A percentile compares a stretch with the other conserved stretches of the same genome.
Conservation (phyloP, 1,139 yeast species). For the Geotrichum histeridarum region DNA sequence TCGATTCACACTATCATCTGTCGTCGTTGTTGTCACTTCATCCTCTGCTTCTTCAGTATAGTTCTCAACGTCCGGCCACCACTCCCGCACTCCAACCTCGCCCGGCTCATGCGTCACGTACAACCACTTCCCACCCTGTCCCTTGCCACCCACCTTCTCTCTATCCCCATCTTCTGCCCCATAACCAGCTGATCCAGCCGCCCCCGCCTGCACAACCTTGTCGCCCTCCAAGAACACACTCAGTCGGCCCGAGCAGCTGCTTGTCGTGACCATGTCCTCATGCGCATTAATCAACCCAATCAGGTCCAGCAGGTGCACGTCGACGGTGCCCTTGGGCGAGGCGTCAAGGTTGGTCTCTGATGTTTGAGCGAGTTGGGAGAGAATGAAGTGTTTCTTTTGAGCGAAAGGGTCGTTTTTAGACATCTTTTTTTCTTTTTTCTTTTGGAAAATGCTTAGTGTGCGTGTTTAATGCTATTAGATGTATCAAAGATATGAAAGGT, state of each 20-base stretch:
- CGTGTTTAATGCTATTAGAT: not conserved
- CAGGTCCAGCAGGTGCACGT: slow-evolving; percentile 63
- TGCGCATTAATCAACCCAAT: slow-evolving; percentile 61
- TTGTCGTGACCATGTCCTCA: slow-evolving; percentile 71
- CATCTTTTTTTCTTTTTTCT: too few relatives aligned
- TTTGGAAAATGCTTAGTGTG: too few relatives aligned
- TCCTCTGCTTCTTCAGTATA: slow-evolving; percentile 10
- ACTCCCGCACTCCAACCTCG: slow-evolving; percentile 50
- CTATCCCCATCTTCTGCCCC: slow-evolving; percentile 22
- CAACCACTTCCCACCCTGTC: slow-evolving; percentile 80
- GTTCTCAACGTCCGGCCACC: slow-evolving; percentile 30
- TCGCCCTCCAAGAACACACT: slow-evolving; percentile 73
- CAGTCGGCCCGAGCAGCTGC: slow-evolving; percentile 84
- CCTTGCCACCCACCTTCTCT: slow-evolving; percentile 70
- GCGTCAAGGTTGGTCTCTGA: slow-evolving; percentile 51
- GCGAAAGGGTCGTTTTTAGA: slow-evolving; percentile 50
- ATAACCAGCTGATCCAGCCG: slow-evolving; percentile 13
- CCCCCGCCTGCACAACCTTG: not conserved
- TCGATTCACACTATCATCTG: slow-evolving; percentile 26
- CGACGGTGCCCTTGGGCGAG: slow-evolving; percentile 83
- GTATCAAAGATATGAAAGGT: not conserved
- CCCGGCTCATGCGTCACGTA: slow-evolving; percentile 65
- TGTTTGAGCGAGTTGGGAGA: slow-evolving; percentile 49
- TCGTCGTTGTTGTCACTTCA: slow-evolving; percentile 10
- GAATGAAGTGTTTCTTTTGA: slow-evolving; percentile 59